Evolutionary conservation across 257 asterid genomes (phyloP).

Genomic region (Anisodus acutangulus): DNA sequence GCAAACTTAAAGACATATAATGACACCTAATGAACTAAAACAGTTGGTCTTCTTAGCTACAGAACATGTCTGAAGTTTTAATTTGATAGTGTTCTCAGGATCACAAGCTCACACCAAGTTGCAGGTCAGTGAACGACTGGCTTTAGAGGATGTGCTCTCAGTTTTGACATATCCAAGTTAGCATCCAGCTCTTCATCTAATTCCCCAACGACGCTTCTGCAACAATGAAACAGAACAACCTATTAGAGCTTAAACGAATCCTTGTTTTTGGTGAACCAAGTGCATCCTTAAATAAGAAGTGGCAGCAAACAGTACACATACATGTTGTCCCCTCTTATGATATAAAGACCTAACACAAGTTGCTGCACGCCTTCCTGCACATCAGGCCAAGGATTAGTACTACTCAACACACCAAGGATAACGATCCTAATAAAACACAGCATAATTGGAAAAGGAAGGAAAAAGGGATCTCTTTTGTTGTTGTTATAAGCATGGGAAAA

Average conservation of each 20-base stretch:
- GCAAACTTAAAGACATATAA: background rate
- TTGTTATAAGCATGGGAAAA: background rate
- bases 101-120: slow-evolving; percentile 33
- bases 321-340: slow-evolving; percentile 98
- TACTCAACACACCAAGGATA: background rate
- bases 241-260: background rate
- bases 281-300: background rate
- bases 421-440: background rate
- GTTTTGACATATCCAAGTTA: slow-evolving; percentile 80
- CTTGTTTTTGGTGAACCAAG: background rate
- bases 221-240: slow-evolving; percentile 26
- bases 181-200: slow-evolving; percentile 93
- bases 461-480: background rate
- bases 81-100: background rate
- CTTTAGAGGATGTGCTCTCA: slow-evolving; percentile 94
- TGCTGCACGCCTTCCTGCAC: slow-evolving; percentile 97
- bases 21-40: background rate
- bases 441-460: background rate
- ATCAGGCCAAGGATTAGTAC: slow-evolving; percentile 20
- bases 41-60: slow-evolving; percentile 25
- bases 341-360: slow-evolving; percentile 95
- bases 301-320: slow-evolving; percentile 38
- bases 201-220: slow-evolving; percentile 93
- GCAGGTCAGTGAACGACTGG: slow-evolving; percentile 77
- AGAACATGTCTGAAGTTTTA: slow-evolving; percentile 24